A percentile compares a stretch with the other conserved stretches of the same genome.
Conservation (phyloP, 495 filamentous ascomycete genomes). For the Neurospora hispaniola region DNA sequence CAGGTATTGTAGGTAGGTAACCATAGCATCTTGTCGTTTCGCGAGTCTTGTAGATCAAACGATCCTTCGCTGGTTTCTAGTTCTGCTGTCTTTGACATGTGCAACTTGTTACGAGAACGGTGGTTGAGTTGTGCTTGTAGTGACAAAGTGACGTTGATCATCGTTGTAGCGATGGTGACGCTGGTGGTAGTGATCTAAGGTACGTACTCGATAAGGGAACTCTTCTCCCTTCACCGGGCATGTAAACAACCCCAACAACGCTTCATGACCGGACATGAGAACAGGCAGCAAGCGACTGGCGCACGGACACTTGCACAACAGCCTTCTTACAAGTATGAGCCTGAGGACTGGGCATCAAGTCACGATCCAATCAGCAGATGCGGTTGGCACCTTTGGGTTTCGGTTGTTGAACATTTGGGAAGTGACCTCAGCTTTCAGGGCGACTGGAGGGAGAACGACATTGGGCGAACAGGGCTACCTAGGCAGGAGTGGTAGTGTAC, state of each 20-base stretch:
- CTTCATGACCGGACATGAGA: background rate
- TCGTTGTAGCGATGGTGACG: background rate
- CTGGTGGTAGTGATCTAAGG: background rate
- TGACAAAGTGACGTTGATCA: background rate
- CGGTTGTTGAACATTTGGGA: background rate
- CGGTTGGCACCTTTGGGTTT: background rate
- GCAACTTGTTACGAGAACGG: background rate
- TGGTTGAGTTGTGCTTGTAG: background rate
- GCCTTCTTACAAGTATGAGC: background rate
- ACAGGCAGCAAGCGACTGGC: background rate
- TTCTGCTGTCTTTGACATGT: background rate
- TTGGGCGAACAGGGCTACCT: background rate
- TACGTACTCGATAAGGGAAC: background rate
- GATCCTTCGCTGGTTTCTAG: background rate
- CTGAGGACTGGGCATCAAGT: background rate
- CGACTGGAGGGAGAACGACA: background rate
- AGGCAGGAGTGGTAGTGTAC: background rate
- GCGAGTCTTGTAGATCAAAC: background rate
- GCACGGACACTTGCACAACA: background rate
- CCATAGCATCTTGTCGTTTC: background rate
- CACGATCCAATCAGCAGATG: background rate
- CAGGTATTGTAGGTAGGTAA: background rate
- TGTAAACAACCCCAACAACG: background rate
- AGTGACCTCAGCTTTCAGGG: background rate
- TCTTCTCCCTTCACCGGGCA: background rate